Conservation (phyloP, 2,329 filamentous ascomycete genomes). For the Pyrenochaeta sp. region DNA sequence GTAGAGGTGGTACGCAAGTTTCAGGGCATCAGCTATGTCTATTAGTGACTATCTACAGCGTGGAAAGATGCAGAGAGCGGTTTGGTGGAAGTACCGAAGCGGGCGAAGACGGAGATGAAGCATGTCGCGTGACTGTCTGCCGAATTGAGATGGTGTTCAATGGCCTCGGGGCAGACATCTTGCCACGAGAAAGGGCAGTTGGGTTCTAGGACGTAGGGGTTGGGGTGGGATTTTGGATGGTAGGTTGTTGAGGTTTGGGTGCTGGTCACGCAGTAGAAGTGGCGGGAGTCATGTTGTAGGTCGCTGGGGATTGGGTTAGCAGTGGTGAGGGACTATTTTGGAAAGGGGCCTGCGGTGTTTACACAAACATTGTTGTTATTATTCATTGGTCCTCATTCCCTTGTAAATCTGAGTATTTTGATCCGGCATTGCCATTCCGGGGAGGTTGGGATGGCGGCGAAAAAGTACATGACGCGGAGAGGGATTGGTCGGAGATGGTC, state of each 20-base stretch:
- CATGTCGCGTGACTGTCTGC: neutral
- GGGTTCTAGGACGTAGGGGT: neutral
- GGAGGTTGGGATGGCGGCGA: no score
- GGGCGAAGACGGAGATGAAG: constrained; percentile 4
- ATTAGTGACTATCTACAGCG: no score
- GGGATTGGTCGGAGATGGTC: no score
- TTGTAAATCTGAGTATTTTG: no score
- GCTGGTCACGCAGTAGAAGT: constrained; percentile 8
- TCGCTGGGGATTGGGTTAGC: constrained; percentile 2
- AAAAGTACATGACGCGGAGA: no score
- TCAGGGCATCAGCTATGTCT: neutral
- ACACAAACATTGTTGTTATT: no score
- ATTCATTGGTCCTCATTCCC: no score
- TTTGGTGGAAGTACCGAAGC: constrained; percentile 1
- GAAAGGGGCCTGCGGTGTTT: no score
- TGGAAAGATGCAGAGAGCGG: no score
- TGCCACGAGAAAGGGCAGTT: neutral
- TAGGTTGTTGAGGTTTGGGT: neutral
- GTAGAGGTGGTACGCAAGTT: neutral
- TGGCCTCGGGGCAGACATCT: neutral
- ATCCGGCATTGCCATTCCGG: no score
- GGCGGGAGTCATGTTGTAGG: neutral
- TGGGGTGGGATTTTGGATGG: neutral
- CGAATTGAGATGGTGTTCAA: constrained; percentile 2
- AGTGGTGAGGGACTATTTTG: no score